These are phyloP conservation scores for Fagopyrum tataricum DNA, from an alignment of 148 eudicot species.

Conservation along the genomic window DNA sequence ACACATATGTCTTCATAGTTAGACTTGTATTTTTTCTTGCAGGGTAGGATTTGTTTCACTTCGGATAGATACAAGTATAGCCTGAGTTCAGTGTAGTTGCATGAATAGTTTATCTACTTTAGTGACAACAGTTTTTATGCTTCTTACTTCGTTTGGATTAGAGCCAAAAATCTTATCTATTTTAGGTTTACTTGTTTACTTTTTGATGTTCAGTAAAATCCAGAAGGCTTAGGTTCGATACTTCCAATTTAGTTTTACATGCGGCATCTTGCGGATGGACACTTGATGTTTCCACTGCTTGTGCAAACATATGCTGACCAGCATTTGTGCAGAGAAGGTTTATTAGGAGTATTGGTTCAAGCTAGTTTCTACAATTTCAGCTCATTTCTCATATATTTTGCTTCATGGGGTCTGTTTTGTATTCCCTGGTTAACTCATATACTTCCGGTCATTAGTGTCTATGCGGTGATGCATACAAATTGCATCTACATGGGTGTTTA, in stretches of 20 bases:
- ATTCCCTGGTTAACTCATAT: neutral
- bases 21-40: neutral
- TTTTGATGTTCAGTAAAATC: neutral
- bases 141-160: neutral
- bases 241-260: neutral
- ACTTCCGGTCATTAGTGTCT: neutral
- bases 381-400: neutral
- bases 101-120: neutral
- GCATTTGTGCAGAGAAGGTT: neutral
- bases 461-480: neutral
- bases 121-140: neutral
- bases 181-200: neutral
- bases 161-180: neutral
- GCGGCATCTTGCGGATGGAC: neutral
- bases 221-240: neutral
- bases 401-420: neutral
- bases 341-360: neutral
- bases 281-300: neutral
- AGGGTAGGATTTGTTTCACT: neutral
- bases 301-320: neutral
- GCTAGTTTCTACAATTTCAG: neutral
- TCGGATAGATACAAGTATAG: neutral
- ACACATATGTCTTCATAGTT: neutral
- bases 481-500: neutral
- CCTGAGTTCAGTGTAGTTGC: neutral